Evolutionary conservation across 306 rosid species (phyloP).

Genomic region (Cucurbita ficifolia): DNA sequence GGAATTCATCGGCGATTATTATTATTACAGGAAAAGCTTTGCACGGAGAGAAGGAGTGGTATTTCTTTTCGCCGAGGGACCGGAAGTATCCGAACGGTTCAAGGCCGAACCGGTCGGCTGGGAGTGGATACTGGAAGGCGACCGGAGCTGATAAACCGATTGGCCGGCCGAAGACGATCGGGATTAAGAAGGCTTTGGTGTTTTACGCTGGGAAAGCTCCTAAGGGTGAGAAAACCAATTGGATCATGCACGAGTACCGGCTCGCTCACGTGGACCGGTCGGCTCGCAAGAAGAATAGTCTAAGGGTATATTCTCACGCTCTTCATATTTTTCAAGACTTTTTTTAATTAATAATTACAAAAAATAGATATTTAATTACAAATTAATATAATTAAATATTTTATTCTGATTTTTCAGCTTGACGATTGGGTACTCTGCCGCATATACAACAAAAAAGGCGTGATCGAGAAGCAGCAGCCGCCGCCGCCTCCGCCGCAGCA

Average conservation of each 20-base stretch:
- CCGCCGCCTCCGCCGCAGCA: slow-evolving; percentile 3
- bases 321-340: neutral
- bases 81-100: slow-evolving; percentile 94
- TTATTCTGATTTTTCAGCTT: slow-evolving; percentile 39
- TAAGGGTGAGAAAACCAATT: slow-evolving; percentile 78
- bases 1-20: neutral
- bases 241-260: slow-evolving; percentile 99
- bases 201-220: slow-evolving; percentile 91
- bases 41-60: slow-evolving; percentile 95
- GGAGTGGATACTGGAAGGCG: slow-evolving; percentile 93
- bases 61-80: slow-evolving; percentile 76
- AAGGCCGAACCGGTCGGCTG: slow-evolving; percentile 93
- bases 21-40: slow-evolving; percentile 18
- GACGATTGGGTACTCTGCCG: slow-evolving; percentile 98
- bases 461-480: slow-evolving; percentile 29
- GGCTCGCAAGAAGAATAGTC: slow-evolving; percentile 66
- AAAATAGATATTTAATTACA: too few relatives aligned
- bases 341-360: too few relatives aligned
- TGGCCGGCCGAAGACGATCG: slow-evolving; percentile 67
- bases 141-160: slow-evolving; percentile 97
- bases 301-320: slow-evolving; percentile 44
- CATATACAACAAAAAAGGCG: slow-evolving; percentile 82
- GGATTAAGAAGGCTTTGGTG: slow-evolving; percentile 89
- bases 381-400: too few relatives aligned
- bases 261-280: slow-evolving; percentile 89